phyloP scores from a whole-genome alignment of 2,329 filamentous ascomycete genomes.

The Penicillium sp. region DNA sequence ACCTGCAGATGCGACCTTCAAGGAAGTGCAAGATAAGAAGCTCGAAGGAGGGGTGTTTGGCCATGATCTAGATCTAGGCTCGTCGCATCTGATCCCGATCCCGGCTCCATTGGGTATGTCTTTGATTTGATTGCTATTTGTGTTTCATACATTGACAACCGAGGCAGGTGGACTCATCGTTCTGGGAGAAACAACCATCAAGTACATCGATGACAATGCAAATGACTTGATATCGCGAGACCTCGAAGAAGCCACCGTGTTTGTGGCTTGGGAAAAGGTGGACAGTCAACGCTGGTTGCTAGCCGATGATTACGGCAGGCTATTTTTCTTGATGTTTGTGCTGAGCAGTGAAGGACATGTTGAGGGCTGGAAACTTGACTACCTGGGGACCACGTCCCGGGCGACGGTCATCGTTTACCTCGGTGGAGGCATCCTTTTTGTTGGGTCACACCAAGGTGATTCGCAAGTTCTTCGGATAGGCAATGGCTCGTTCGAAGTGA shows the following conservation, averaged over 20 bases:
- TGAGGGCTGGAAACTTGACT: constrained; percentile 62
- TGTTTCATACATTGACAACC: constrained; percentile 47
- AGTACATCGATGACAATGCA: constrained; percentile 75
- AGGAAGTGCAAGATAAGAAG: constrained; percentile 42
- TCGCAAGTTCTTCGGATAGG: constrained; percentile 70
- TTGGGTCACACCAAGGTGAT: constrained; percentile 89
- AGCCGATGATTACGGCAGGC: constrained; percentile 79
- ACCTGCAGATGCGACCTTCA: constrained; percentile 50
- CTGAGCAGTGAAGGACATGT: constrained; percentile 61
- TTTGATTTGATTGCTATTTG: constrained; percentile 1
- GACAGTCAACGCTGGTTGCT: constrained; percentile 79
- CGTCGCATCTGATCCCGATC: constrained; percentile 58
- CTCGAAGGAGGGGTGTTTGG: constrained; percentile 34
- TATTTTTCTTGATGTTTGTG: constrained; percentile 78
- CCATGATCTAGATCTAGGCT: constrained; percentile 54
- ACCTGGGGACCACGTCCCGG: constrained; percentile 64
- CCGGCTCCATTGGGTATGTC: constrained; percentile 49
- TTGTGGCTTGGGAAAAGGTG: constrained; percentile 83
- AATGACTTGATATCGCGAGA: constrained; percentile 60
- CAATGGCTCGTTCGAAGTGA: constrained; percentile 56
- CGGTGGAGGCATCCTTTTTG: constrained; percentile 61
- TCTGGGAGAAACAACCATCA: constrained; percentile 72
- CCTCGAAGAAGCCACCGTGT: constrained; percentile 71
- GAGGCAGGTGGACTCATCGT: constrained; percentile 62
- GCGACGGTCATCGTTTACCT: constrained; percentile 76